Percentiles rank a stretch among this genome's conserved stretches.
Evolutionary conservation across 106 monocot species (phyloP).

Genomic region (Phalaenopsis aphrodite): DNA sequence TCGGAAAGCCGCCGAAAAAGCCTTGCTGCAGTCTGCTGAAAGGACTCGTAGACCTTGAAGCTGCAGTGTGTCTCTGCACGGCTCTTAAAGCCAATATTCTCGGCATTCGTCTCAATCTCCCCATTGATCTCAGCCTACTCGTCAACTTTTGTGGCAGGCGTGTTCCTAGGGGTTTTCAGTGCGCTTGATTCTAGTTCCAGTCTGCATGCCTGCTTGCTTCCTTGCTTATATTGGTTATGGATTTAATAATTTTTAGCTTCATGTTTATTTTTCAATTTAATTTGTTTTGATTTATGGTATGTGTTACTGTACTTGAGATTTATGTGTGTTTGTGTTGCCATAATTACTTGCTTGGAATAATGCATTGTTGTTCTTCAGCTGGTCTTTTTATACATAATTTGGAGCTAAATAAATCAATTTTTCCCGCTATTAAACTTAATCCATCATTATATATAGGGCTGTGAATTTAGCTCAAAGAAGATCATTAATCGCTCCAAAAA

Average conservation of each 20-base stretch:
- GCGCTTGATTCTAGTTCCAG: background rate
- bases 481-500: too few relatives aligned
- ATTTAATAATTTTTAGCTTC: too few relatives aligned
- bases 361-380: background rate
- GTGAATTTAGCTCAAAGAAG: too few relatives aligned
- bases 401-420: background rate
- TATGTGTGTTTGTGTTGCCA: background rate
- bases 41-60: constrained; percentile 17
- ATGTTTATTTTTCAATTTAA: background rate
- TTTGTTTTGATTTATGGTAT: background rate
- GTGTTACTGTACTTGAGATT: background rate
- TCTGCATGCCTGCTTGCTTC: background rate
- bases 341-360: background rate
- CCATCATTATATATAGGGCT: too few relatives aligned
- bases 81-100: constrained; percentile 16
- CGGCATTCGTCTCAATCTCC: constrained; percentile 14
- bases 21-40: constrained; percentile 20
- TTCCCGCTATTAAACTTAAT: background rate
- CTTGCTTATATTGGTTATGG: background rate
- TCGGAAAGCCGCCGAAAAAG: constrained; percentile 10
- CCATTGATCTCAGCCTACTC: constrained; percentile 15
- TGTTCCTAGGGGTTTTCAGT: constrained; percentile 14
- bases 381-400: background rate
- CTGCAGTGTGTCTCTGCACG: constrained; percentile 15
- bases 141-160: constrained; percentile 19